A percentile compares a stretch with the other conserved stretches of the same genome.
phyloP scores from a whole-genome alignment of 2,329 filamentous ascomycete genomes.

The Dactylellina haptotyla region DNA sequence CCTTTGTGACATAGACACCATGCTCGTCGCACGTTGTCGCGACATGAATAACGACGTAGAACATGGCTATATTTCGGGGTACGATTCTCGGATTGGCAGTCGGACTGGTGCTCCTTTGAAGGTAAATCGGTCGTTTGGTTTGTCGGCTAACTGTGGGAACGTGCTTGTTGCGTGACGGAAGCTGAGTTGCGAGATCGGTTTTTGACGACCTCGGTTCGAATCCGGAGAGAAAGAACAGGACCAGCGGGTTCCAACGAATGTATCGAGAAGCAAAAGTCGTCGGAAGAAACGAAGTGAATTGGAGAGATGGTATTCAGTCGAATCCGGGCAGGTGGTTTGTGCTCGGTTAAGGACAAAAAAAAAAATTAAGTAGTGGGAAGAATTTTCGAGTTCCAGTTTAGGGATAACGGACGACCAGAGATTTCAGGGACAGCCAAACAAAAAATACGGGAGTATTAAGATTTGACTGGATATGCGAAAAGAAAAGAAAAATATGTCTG shows the following conservation, averaged over 20 bases:
- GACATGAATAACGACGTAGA: conserved; percentile 97
- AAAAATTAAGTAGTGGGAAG: conserved; percentile 50
- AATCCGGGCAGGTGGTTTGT: conserved; percentile 37
- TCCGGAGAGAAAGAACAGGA: conserved; percentile 24
- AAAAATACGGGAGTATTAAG: conserved; percentile 7
- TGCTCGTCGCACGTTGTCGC: conserved; percentile 99
- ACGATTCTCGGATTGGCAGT: conserved; percentile 63
- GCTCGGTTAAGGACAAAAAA: conserved; percentile 50
- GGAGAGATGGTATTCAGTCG: conserved; percentile 19
- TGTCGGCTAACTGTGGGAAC: conserved; percentile 62
- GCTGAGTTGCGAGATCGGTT: conserved; percentile 17
- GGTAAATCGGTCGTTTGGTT: conserved; percentile 9
- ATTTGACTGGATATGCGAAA: neutral
- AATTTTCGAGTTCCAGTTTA: conserved; percentile 55
- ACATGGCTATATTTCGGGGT: conserved; percentile 75
- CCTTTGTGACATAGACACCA: conserved; percentile 98
- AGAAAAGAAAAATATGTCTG: neutral
- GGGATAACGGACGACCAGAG: conserved; percentile 43
- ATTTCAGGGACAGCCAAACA: conserved; percentile 40
- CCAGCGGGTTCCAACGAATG: conserved; percentile 43
- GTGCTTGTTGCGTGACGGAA: conserved; percentile 47
- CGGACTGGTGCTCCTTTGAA: conserved; percentile 44
- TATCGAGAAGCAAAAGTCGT: conserved; percentile 43
- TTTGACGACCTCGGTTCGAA: conserved; percentile 29
- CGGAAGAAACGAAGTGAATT: conserved; percentile 18